Percentiles rank a stretch among this genome's conserved stretches.
Conservation (phyloP, 139 green algal species). For the Chlorella sp. region DNA sequence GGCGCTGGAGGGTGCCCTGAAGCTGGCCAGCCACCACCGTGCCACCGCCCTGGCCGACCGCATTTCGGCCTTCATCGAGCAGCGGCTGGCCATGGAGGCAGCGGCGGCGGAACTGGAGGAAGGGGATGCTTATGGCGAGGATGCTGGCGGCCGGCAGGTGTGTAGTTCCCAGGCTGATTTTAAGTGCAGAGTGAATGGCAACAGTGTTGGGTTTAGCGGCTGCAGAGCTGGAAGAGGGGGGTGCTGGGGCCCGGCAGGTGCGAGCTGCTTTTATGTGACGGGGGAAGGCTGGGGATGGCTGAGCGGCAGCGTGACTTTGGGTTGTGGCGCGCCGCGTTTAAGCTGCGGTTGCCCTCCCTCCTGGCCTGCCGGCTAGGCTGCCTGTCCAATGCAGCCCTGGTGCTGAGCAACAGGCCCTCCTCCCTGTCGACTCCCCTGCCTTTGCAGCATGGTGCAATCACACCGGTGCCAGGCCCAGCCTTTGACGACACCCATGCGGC, state of each 20-base stretch:
- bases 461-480: slow-evolving; percentile 11
- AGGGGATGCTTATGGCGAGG: background rate
- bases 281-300: background rate
- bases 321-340: too few species aligned
- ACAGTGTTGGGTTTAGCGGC: too few species aligned
- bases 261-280: background rate
- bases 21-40: slow-evolving; percentile 62
- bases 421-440: background rate
- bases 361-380: background rate
- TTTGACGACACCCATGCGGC: background rate
- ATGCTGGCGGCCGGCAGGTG: background rate
- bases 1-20: slow-evolving; percentile 57
- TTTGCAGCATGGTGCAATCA: slow-evolving; percentile 25
- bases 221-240: too few species aligned
- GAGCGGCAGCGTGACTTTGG: background rate
- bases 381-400: background rate
- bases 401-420: background rate
- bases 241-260: too few species aligned
- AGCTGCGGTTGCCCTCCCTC: too few species aligned
- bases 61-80: slow-evolving; percentile 32
- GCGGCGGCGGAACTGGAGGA: background rate
- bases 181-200: too few species aligned
- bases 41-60: slow-evolving; percentile 31
- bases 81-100: slow-evolving; percentile 37
- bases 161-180: too few species aligned